phyloP scores from a whole-genome alignment of 1,139 yeast species.

The Zygosaccharomyces sapae region DNA sequence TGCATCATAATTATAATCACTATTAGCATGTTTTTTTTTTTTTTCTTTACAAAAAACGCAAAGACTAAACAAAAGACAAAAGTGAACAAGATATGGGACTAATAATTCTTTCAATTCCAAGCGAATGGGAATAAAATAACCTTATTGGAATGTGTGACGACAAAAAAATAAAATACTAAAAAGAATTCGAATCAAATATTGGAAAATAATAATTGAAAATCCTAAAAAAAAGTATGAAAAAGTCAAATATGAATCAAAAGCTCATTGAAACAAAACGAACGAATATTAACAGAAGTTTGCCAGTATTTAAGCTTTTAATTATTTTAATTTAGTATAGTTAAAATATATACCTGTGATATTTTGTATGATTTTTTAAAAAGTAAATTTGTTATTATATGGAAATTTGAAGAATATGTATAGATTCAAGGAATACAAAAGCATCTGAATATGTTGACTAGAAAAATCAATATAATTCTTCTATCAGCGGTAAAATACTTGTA shows the following conservation, averaged over 20 bases:
- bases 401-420: too few species aligned
- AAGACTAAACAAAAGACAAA: background rate
- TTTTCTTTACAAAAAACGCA: background rate
- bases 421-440: too few species aligned
- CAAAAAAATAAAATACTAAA: background rate
- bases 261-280: background rate
- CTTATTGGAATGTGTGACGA: background rate
- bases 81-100: background rate
- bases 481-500: too few species aligned
- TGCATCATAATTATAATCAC: slow-evolving; percentile 4
- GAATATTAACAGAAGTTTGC: background rate
- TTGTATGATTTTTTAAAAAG: background rate
- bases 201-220: background rate
- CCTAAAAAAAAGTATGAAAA: background rate
- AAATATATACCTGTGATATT: background rate
- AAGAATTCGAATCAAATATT: background rate
- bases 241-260: background rate
- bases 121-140: background rate
- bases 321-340: background rate
- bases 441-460: too few species aligned
- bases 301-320: background rate
- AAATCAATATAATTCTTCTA: too few species aligned
- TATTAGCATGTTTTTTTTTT: background rate
- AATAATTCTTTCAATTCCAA: background rate
- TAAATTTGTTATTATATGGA: background rate